Evolutionary conservation across 345 rosid genomes (phyloP).

Genomic region (Citrus trifoliata): DNA sequence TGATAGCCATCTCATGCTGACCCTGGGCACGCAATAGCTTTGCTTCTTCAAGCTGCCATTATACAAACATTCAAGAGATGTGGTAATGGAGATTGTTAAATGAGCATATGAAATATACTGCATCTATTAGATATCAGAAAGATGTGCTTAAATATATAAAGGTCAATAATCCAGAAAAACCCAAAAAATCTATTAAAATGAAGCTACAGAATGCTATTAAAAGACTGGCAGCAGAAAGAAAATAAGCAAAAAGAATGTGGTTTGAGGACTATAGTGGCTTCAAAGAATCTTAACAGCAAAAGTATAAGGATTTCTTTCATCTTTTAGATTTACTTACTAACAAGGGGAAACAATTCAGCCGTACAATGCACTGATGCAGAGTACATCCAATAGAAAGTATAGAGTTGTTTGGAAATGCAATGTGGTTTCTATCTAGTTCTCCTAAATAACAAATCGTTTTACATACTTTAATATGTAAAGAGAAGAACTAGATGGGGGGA

Average conservation of each 20-base stretch:
- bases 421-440: neutral
- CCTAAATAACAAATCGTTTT: neutral
- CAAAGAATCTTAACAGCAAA: neutral
- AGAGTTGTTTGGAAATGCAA: neutral
- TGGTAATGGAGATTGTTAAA: neutral
- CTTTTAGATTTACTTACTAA: neutral
- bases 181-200: neutral
- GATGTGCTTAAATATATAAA: neutral
- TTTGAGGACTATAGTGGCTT: neutral
- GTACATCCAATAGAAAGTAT: neutral
- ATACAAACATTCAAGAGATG: neutral
- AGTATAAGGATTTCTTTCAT: neutral
- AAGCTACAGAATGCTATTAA: neutral
- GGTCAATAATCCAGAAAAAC: neutral
- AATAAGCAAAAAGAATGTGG: neutral
- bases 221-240: neutral
- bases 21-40: slow-evolving; percentile 90
- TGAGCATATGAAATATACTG: neutral
- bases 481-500: neutral
- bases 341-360: neutral
- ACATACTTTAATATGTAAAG: neutral
- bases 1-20: slow-evolving; percentile 90
- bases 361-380: neutral
- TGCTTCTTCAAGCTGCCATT: slow-evolving; percentile 90
- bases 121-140: neutral